Percentiles rank a stretch among this genome's conserved stretches.
phyloP scores from a whole-genome alignment of 176 grass and related monocot genomes.

The Puccinellia tenuiflora region DNA sequence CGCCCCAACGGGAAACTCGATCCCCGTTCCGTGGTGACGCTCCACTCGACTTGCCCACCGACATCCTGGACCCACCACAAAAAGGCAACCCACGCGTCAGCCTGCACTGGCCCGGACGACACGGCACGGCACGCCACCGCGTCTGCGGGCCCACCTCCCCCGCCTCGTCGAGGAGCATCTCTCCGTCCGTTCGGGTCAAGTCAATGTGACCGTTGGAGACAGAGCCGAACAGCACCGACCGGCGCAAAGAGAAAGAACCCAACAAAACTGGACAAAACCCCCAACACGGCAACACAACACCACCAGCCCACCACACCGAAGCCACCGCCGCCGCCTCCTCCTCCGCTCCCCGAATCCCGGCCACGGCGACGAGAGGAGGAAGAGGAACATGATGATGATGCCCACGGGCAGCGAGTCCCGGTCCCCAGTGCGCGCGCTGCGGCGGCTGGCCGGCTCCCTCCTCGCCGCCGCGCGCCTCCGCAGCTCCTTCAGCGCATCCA shows the following conservation, averaged over 20 bases:
- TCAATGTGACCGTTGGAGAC: slow-evolving; percentile 50
- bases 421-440: slow-evolving; percentile 34
- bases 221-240: neutral
- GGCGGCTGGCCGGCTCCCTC: slow-evolving; percentile 28
- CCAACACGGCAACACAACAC: neutral
- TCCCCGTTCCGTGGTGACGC: too few relatives aligned
- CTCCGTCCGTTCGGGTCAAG: neutral
- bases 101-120: neutral
- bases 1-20: too few relatives aligned
- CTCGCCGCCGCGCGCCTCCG: slow-evolving; percentile 47
- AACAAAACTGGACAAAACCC: neutral
- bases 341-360: neutral
- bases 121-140: neutral
- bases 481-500: slow-evolving; percentile 70
- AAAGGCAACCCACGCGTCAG: neutral
- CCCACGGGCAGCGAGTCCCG: slow-evolving; percentile 20
- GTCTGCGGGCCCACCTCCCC: neutral
- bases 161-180: slow-evolving; percentile 39
- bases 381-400: slow-evolving; percentile 28
- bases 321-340: neutral
- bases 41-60: too few relatives aligned
- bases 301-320: neutral
- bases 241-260: neutral
- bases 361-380: neutral
- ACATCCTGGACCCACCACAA: too few relatives aligned